Percentiles rank a stretch among this genome's conserved stretches.
These are phyloP conservation scores for Nicotiana otophora DNA, from an alignment of 257 asterid genomes.

Conservation along the genomic window DNA sequence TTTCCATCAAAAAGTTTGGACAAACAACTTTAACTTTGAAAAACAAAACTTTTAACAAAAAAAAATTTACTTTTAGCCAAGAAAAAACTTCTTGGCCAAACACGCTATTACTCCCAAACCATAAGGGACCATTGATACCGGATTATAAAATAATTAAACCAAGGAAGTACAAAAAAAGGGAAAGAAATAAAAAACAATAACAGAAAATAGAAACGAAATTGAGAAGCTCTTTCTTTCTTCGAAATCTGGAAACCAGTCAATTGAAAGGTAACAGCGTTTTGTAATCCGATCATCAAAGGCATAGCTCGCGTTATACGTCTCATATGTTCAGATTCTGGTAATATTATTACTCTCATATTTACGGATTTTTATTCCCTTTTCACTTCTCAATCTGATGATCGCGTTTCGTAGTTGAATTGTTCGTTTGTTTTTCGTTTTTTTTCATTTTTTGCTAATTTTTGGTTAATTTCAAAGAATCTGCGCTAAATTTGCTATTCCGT, in stretches of 20 bases:
- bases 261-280: background rate
- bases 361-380: background rate
- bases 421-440: background rate
- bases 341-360: background rate
- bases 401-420: background rate
- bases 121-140: no score
- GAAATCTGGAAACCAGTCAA: background rate
- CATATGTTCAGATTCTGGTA: constrained; percentile 5
- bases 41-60: no score
- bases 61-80: no score
- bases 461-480: background rate
- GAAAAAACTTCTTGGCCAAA: no score
- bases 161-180: background rate
- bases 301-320: background rate
- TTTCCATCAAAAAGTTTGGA: no score
- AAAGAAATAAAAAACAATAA: no score
- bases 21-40: no score
- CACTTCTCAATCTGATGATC: background rate
- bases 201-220: background rate
- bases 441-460: background rate
- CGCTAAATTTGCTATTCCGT: background rate
- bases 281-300: background rate
- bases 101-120: no score
- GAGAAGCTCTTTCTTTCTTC: background rate
- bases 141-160: no score